phyloP scores from a whole-genome alignment of 2,329 filamentous ascomycete species.

The Chaetomiaceae sp. region DNA sequence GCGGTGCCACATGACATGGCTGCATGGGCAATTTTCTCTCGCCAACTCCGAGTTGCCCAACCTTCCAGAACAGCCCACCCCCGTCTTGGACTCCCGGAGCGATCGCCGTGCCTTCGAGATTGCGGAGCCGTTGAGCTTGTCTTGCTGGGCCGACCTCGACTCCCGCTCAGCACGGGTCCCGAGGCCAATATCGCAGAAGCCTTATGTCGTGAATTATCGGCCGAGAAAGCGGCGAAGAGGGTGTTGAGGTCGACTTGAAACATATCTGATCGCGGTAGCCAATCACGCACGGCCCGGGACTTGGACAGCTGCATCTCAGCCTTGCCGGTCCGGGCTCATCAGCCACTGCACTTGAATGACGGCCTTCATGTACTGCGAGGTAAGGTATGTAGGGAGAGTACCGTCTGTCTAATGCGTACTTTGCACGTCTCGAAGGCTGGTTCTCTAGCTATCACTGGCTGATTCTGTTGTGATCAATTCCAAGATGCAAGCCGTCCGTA shows the following conservation, averaged over 20 bases:
- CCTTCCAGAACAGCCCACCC: slow-evolving; percentile 1
- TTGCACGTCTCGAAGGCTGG: too few relatives aligned
- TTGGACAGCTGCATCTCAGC: slow-evolving; percentile 11
- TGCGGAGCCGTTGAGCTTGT: slow-evolving; percentile 10
- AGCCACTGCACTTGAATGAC: too few relatives aligned
- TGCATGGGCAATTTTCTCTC: not conserved
- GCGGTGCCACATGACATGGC: slow-evolving; percentile 19
- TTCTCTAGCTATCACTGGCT: too few relatives aligned
- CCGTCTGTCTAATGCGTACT: too few relatives aligned
- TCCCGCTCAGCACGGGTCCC: slow-evolving; percentile 17
- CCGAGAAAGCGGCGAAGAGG: slow-evolving; percentile 22
- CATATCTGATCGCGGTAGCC: slow-evolving; percentile 14
- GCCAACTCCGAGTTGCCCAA: too few relatives aligned
- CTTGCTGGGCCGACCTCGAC: slow-evolving; percentile 7
- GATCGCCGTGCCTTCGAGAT: too few relatives aligned
- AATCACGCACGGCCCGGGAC: slow-evolving; percentile 17
- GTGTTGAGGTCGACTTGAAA: slow-evolving; percentile 19
- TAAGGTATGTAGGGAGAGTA: too few relatives aligned
- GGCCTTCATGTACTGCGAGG: too few relatives aligned
- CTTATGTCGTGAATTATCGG: slow-evolving; percentile 22
- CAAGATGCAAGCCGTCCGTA: too few relatives aligned
- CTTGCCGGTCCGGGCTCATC: slow-evolving; percentile 15
- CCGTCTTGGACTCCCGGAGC: too few relatives aligned
- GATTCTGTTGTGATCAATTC: too few relatives aligned
- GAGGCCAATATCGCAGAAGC: slow-evolving; percentile 17